These are phyloP conservation scores for Lolium multiflorum DNA, from an alignment of 176 grass and related monocot genomes.

Conservation along the genomic window DNA sequence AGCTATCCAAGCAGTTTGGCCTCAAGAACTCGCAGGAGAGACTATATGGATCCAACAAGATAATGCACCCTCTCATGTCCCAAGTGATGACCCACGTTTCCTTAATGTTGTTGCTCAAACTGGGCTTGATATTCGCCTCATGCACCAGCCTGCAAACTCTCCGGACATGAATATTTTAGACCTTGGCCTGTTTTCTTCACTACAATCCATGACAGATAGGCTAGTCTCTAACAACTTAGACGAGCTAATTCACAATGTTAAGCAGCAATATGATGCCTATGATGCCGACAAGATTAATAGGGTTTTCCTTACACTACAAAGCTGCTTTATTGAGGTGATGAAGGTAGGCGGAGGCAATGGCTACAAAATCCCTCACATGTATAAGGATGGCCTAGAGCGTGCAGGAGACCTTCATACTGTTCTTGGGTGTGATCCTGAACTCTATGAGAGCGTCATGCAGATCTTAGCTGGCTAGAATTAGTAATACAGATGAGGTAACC, in stretches of 20 bases:
- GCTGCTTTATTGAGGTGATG: not conserved
- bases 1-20: not conserved
- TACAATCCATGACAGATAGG: not conserved
- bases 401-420: too few relatives aligned
- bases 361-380: not conserved
- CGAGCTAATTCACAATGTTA: not conserved
- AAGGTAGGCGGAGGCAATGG: not conserved
- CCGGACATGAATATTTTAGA: not conserved
- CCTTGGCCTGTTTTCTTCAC: not conserved
- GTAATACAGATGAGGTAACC: too few relatives aligned
- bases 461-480: too few relatives aligned
- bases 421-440: too few relatives aligned
- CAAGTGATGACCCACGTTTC: not conserved
- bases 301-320: not conserved
- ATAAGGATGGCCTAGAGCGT: not conserved
- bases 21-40: not conserved
- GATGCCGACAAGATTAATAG: not conserved
- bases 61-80: not conserved
- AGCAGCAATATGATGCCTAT: not conserved
- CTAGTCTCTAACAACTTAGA: not conserved
- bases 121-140: not conserved
- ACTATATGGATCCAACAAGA: not conserved
- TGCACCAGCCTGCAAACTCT: not conserved
- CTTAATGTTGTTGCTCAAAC: not conserved
- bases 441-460: too few relatives aligned